phyloP scores from a whole-genome alignment of 306 rosid species.

The Calophaca sinica region DNA sequence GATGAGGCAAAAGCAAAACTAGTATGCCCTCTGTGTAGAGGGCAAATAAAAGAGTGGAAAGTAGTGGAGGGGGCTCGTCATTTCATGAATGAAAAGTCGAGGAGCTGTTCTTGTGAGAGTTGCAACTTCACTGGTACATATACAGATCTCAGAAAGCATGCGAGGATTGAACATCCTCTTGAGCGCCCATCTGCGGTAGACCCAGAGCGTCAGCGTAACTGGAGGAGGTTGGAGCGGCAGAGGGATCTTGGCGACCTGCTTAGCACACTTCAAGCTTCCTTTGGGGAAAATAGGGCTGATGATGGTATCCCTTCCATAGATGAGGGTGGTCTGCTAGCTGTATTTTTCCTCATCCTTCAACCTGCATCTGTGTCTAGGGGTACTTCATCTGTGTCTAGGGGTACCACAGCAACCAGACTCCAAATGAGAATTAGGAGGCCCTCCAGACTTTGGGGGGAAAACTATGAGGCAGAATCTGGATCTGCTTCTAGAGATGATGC shows the following conservation, averaged over 20 bases:
- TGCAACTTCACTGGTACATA: slow-evolving; percentile 84
- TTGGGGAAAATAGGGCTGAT: slow-evolving; percentile 80
- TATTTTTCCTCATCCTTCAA: slow-evolving; percentile 82
- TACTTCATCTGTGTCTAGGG: slow-evolving; percentile 64
- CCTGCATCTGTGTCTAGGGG: slow-evolving; percentile 81
- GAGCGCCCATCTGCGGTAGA: slow-evolving; percentile 92
- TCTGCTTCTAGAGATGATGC: slow-evolving; percentile 80
- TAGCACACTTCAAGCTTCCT: slow-evolving; percentile 87
- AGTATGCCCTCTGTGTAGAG: slow-evolving; percentile 94
- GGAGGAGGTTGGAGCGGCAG: slow-evolving; percentile 96
- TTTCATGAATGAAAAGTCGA: slow-evolving; percentile 88
- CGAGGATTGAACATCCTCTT: slow-evolving; percentile 86
- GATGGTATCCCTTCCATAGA: slow-evolving; percentile 73
- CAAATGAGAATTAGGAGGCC: slow-evolving; percentile 83
- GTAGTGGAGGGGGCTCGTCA: slow-evolving; percentile 84
- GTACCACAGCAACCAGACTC: slow-evolving; percentile 72
- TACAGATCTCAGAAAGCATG: slow-evolving; percentile 93
- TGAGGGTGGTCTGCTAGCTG: slow-evolving; percentile 88
- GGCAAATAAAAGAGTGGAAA: slow-evolving; percentile 82
- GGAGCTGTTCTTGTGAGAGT: slow-evolving; percentile 91
- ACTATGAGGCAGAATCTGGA: slow-evolving; percentile 80
- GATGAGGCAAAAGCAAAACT: slow-evolving; percentile 64
- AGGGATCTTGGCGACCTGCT: slow-evolving; percentile 95
- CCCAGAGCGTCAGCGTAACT: slow-evolving; percentile 86
- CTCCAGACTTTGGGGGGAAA: slow-evolving; percentile 81